Percentiles rank a stretch among this genome's conserved stretches.
phyloP scores from a whole-genome alignment of 2,329 filamentous ascomycete genomes.

The Claviceps arundinis region DNA sequence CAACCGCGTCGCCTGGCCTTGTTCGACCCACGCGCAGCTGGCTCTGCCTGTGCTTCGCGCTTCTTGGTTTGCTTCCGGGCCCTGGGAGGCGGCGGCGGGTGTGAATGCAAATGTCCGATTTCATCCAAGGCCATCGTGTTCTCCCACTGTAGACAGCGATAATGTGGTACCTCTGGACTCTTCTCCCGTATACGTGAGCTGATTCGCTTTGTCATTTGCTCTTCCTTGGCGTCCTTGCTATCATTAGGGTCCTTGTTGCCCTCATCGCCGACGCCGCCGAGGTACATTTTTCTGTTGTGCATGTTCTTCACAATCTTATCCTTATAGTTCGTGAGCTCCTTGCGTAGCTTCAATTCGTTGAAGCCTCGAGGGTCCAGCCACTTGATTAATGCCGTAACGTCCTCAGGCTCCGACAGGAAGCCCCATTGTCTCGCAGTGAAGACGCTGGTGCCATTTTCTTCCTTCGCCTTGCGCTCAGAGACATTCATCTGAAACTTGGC shows the following conservation, averaged over 20 bases:
- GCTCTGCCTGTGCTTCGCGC: slow-evolving; percentile 28
- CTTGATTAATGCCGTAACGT: slow-evolving; percentile 63
- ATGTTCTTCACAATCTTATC: slow-evolving; percentile 69
- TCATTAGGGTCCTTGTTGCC: slow-evolving; percentile 24
- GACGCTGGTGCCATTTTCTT: slow-evolving; percentile 74
- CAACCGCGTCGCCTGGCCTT: slow-evolving; percentile 18
- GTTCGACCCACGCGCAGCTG: slow-evolving; percentile 13
- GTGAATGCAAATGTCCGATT: slow-evolving; percentile 42
- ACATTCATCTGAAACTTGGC: slow-evolving; percentile 70
- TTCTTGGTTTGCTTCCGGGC: slow-evolving; percentile 38
- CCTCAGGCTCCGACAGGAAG: slow-evolving; percentile 70
- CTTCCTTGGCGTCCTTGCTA: slow-evolving; percentile 25
- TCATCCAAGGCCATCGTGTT: slow-evolving; percentile 45
- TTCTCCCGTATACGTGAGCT: slow-evolving; percentile 33
- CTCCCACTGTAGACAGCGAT: slow-evolving; percentile 40
- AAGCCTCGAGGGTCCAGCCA: slow-evolving; percentile 83
- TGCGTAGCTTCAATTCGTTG: slow-evolving; percentile 76
- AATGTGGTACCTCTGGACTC: slow-evolving; percentile 31
- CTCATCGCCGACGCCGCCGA: slow-evolving; percentile 24
- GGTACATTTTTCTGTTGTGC: slow-evolving; percentile 63
- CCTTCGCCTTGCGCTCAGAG: slow-evolving; percentile 67
- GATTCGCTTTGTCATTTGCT: slow-evolving; percentile 24
- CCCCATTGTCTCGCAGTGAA: slow-evolving; percentile 75
- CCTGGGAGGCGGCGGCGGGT: slow-evolving; percentile 38
- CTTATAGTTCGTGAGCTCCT: slow-evolving; percentile 67